Conservation (phyloP, 2,329 filamentous ascomycete species). For the Balansia obtecta region DNA sequence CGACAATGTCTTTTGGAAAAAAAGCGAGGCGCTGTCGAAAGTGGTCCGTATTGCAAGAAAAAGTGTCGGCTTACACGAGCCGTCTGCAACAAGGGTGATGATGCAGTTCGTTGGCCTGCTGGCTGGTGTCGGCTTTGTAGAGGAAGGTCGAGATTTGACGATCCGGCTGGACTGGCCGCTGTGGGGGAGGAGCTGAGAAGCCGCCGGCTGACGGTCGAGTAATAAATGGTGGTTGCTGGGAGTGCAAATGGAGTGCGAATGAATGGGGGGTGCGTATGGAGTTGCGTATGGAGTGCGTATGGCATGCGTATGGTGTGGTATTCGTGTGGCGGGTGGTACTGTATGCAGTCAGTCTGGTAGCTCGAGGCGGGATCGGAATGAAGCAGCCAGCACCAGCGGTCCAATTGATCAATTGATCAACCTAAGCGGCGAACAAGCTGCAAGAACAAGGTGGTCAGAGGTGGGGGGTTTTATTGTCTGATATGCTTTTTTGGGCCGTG, state of each 20-base stretch:
- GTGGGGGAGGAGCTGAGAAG: background rate
- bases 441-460: constrained; percentile 1
- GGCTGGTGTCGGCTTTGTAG: background rate
- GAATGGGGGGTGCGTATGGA: background rate
- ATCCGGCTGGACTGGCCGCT: constrained; percentile 1
- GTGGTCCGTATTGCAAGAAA: background rate
- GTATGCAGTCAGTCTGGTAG: too few relatives aligned
- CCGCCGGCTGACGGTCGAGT: background rate
- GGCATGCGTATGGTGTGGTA: background rate
- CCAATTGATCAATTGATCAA: constrained; percentile 3
- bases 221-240: background rate
- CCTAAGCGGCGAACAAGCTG: constrained; percentile 1
- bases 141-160: background rate
- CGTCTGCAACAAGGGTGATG: background rate
- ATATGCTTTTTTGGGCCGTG: constrained; percentile 6
- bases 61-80: background rate
- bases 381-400: background rate
- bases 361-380: constrained; percentile 3
- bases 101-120: background rate
- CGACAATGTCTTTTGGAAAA: constrained; percentile 1
- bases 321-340: background rate
- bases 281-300: background rate
- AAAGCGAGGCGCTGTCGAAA: constrained; percentile 1
- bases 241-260: background rate
- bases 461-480: constrained; percentile 3